Base-by-base conservation (phyloP, 2,329 filamentous ascomycete species). In the Nectriaceae sp. region DNA sequence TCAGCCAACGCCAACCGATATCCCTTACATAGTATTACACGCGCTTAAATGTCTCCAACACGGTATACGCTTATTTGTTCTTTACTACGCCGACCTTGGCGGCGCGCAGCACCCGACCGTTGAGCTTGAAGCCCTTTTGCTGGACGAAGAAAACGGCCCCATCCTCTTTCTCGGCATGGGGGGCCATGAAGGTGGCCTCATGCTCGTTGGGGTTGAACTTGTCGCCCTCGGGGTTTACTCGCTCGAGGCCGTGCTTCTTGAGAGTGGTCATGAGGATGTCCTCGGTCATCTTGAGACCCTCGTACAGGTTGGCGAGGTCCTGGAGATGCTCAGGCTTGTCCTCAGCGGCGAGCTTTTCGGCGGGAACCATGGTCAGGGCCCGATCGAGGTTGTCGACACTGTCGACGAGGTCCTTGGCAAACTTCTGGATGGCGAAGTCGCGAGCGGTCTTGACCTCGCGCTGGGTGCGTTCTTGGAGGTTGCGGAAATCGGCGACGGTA, bases 61-160 rank as follows among this genome's bases (percentile, higher is more conserved):
- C 26, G n/a, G n/a, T 6, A 37, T 11, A 18, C 33, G 40, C 49
- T 68, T 74, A 76, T 61, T 71, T 69, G 75, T 94, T 96, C 82
- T 94, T 96, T 57, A 96, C 92, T 49, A 97, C 91, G 66, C 93
- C 92, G 56, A 97, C 93, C 82, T 97, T 96, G 67, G 93, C 90
- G 55, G 93, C 90, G 70, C 94, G 84, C 64, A 99, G 74, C 48
- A 96, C 80, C 53, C 94, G 81, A 51, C 93, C 92, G 69, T 99
- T 97, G 56, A 97, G 83, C 73, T 84, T 85, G 78, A 96, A 99
- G 45, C 94, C 94, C 80, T 96, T 97, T 73, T 90, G 89, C 79
- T 97, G 93, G 42, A 90, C 90, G 69, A 87, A 85, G 76, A 97
- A 94, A 65, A 97, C 89, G 47, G 85, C 88, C 61, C 90, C 90